Percentiles rank a stretch among this genome's conserved stretches.
Evolutionary conservation across 139 green algal species (phyloP).

Genomic region (Chlamydomonas sp.): DNA sequence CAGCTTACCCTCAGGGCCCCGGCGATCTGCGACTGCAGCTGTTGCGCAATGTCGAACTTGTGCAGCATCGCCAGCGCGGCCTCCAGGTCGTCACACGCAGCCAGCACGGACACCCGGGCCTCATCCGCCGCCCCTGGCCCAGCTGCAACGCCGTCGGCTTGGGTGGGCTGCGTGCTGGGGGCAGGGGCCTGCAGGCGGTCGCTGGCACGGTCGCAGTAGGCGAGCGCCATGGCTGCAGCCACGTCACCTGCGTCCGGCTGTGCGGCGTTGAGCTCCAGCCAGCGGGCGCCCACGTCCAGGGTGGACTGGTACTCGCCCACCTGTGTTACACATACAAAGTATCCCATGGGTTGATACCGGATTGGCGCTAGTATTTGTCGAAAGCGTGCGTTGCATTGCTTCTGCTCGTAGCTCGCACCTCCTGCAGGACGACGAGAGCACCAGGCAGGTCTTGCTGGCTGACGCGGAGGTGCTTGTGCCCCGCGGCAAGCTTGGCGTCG

Average conservation of each 20-base stretch:
- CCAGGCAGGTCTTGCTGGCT: conserved; percentile 52
- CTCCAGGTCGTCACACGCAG: conserved; percentile 52
- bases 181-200: conserved; percentile 8
- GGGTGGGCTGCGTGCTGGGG: background rate
- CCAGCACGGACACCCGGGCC: background rate
- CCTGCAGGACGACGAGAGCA: conserved; percentile 57
- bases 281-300: conserved; percentile 28
- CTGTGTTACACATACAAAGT: conserved; percentile 23
- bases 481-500: conserved; percentile 37
- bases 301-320: conserved; percentile 39
- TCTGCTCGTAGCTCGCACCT: background rate
- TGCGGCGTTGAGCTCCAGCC: conserved; percentile 23
- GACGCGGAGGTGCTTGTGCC: conserved; percentile 38
- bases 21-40: conserved; percentile 56
- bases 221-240: conserved; percentile 45
- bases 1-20: conserved; percentile 49
- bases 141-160: background rate
- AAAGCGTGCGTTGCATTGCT: background rate
- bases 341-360: too few species aligned
- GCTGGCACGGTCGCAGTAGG: conserved; percentile 53
- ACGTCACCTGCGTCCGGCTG: conserved; percentile 43
- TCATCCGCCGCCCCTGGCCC: background rate
- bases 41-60: conserved; percentile 36
- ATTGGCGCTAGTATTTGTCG: background rate
- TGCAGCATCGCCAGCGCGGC: conserved; percentile 38